A percentile compares a stretch with the other conserved stretches of the same genome.
Conservation (phyloP, 345 rosid genomes). For the Lepidium africanum region DNA sequence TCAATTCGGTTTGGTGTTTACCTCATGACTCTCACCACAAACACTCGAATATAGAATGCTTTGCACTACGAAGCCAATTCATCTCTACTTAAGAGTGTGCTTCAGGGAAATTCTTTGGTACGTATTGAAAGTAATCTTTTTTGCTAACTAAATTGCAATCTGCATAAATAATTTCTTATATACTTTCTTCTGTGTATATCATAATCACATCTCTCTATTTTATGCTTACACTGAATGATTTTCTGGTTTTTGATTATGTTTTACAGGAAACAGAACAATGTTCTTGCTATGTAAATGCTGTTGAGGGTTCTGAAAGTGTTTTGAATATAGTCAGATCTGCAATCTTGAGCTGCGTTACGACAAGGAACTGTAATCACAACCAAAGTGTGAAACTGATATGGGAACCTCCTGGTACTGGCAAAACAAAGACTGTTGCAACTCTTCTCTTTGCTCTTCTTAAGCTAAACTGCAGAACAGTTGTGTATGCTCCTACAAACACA, state of each 20-base stretch:
- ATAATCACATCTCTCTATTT: not conserved
- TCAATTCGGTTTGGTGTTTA: conserved; percentile 15
- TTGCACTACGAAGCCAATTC: conserved; percentile 12
- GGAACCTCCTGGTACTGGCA: conserved; percentile 58
- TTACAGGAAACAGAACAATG: conserved; percentile 9
- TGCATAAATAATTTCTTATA: not conserved
- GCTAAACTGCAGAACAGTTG: conserved; percentile 29
- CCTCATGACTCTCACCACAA: conserved; percentile 30
- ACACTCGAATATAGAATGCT: conserved; percentile 36
- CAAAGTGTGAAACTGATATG: conserved; percentile 30
- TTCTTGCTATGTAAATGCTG: not conserved
- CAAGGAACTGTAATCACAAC: conserved; percentile 10
- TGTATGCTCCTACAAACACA: conserved; percentile 47
- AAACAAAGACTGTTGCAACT: conserved; percentile 31
- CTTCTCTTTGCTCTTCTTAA: conserved; percentile 29
- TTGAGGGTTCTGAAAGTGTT: not conserved
- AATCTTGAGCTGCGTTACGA: conserved; percentile 16
- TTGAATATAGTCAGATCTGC: conserved; percentile 21
- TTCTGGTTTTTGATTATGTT: not conserved
- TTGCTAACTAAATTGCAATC: not conserved
- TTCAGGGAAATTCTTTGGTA: conserved; percentile 17
- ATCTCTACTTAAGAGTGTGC: conserved; percentile 21
- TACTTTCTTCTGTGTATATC: not conserved
- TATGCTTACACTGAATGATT: not conserved
- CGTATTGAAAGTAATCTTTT: not conserved